A percentile compares a stretch with the other conserved stretches of the same genome.
phyloP scores from a whole-genome alignment of 176 grass and related monocot species.

The Typha latifolia region DNA sequence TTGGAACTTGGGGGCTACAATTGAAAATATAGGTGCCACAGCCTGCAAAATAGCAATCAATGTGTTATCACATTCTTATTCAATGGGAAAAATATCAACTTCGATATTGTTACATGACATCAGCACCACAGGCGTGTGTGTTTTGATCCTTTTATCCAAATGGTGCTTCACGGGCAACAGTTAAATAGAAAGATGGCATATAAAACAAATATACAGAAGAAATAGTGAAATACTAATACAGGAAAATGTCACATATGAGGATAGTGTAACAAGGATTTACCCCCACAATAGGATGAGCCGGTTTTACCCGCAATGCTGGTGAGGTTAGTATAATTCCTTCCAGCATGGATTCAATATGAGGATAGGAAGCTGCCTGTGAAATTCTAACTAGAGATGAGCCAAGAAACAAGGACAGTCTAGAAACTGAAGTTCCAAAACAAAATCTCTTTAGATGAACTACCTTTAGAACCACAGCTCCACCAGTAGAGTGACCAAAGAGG shows the following conservation, averaged over 20 bases:
- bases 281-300: conserved; percentile 92
- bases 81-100: too few species aligned
- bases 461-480: conserved; percentile 91
- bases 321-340: conserved; percentile 94
- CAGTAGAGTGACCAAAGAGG: conserved; percentile 93
- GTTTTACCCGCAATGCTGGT: conserved; percentile 85
- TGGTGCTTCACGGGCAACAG: too few species aligned
- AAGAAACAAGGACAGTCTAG: conserved; percentile 1
- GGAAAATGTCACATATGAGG: neutral
- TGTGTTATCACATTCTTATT: neutral
- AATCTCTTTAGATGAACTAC: conserved; percentile 19
- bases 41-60: conserved; percentile 37
- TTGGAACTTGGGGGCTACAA: conserved; percentile 70
- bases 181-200: neutral
- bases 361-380: conserved; percentile 65
- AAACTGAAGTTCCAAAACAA: neutral
- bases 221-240: neutral
- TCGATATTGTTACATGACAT: too few species aligned
- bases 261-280: conserved; percentile 28
- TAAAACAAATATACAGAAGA: too few species aligned
- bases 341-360: conserved; percentile 53
- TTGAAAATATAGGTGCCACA: conserved; percentile 86
- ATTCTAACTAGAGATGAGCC: conserved; percentile 19
- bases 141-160: too few species aligned
- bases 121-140: too few species aligned